Evolutionary conservation across 2,329 filamentous ascomycete genomes (phyloP).

Genomic region (Periconia macrospinosa): DNA sequence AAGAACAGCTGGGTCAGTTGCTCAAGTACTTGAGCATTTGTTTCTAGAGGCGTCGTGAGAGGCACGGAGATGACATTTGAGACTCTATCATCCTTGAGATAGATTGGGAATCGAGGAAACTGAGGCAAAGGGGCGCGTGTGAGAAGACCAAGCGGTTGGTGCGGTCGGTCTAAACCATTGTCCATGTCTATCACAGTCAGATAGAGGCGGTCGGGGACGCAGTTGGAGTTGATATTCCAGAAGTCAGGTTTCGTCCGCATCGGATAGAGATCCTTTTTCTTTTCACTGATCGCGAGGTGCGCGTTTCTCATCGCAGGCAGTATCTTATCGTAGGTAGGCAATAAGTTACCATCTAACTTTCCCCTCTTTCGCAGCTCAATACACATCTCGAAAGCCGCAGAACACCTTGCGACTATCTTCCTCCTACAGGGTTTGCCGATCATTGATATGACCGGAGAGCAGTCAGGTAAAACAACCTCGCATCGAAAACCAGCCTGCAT

Average conservation of each 20-base stretch:
- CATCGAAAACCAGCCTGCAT: constrained; percentile 52
- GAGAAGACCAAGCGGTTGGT: constrained; percentile 69
- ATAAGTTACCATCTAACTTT: constrained; percentile 72
- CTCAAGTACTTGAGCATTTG: constrained; percentile 51
- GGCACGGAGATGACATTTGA: constrained; percentile 60
- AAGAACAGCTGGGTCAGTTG: constrained; percentile 73
- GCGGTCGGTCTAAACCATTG: constrained; percentile 58
- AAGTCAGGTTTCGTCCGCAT: constrained; percentile 79
- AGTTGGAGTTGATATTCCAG: constrained; percentile 61
- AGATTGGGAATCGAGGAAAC: constrained; percentile 71
- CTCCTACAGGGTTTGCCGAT: constrained; percentile 65
- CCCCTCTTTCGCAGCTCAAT: constrained; percentile 66
- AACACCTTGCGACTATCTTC: constrained; percentile 81
- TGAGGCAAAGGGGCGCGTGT: constrained; percentile 67
- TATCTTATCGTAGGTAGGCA: constrained; percentile 71
- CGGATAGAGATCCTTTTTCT: constrained; percentile 71
- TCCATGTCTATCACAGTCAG: constrained; percentile 65
- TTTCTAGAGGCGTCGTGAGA: constrained; percentile 48
- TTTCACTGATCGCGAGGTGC: constrained; percentile 75
- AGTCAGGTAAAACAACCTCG: constrained; percentile 76
- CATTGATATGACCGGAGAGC: constrained; percentile 69
- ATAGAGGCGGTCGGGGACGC: constrained; percentile 58
- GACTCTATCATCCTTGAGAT: constrained; percentile 64
- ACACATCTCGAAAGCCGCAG: constrained; percentile 85
- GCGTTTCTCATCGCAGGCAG: constrained; percentile 87